Base-by-base conservation (phyloP, 352 stramenopile genomes). In the Peronospora tabacina region DNA sequence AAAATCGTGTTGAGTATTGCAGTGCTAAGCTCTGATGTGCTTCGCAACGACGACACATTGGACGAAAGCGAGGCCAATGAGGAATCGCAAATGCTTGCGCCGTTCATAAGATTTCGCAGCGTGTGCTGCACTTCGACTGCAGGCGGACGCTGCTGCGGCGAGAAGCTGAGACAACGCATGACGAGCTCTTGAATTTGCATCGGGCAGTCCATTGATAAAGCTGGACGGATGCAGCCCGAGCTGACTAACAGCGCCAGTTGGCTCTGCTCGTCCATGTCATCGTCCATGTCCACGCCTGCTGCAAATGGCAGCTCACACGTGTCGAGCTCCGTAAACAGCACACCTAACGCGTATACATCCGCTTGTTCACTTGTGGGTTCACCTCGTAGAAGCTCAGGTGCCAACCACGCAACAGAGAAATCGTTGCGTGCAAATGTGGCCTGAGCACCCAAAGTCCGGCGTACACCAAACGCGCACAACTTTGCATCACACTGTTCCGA, bases 241-340 rank as follows among this genome's bases (percentile, higher is more conserved):
- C 67, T 70, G 29, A 81, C 60, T 13, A 83, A 63, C 44, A 76
- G 42, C 6, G 72, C 70, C 9, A 83, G 35, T 33, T 72, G 63
- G 32, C 50, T 70, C 44, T 77, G 63, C 20, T 72, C 61, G 15
- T 62, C 63, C 33, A 67, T 43, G 1, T 51, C 65, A 35, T 72
- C 64, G 19, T 75, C 70, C 48, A 68, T 64, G 19, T 72, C 63
- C 5, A 78, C 56, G 5, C 66, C 72, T 5, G 50, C 56, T 12
- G 53, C 45, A 26, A 75, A 82, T 7, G 73, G 73, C 6, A 67
- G 47, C 41, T 78, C 50, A 13, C 70, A 75, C n/a, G 73, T 82
- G 33, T 85, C 73, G 6, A 85, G 52, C 36, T 84, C 72, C 0
- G 70, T 82, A n/a, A 84, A 41, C 28, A 84, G 20, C 13, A 82